phyloP scores from a whole-genome alignment of 306 rosid species.

The Prunus salicina region DNA sequence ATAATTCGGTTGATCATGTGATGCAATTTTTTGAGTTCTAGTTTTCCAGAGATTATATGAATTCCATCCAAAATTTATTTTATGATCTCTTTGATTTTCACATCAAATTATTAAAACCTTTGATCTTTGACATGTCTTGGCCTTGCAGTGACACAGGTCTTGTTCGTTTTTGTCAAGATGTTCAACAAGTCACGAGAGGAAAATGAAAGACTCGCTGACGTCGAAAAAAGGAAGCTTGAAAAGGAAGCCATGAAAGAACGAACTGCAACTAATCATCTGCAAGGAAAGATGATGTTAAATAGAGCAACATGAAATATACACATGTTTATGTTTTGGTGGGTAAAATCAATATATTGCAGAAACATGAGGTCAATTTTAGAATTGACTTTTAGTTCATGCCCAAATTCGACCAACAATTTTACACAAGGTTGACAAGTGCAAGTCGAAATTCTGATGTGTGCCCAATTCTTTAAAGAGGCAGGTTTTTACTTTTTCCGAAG shows the following conservation, averaged over 20 bases:
- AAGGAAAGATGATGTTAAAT: constrained; percentile 38
- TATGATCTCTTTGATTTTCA: not conserved
- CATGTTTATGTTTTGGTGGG: not conserved
- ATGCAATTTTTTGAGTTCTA: not conserved
- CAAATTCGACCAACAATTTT: not conserved
- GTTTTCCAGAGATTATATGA: not conserved
- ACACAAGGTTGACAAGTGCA: not conserved
- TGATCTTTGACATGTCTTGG: constrained; percentile 3
- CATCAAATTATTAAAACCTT: not conserved
- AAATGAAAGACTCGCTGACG: constrained; percentile 83
- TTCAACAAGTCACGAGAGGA: constrained; percentile 93
- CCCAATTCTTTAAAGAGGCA: not conserved
- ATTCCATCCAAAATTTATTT: not conserved
- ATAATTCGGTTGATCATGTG: not conserved
- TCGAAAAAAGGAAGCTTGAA: constrained; percentile 80
- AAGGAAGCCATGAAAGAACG: constrained; percentile 92
- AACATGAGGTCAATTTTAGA: not conserved
- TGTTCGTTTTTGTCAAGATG: constrained; percentile 74
- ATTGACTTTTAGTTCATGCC: not conserved
- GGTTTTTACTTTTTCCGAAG: not conserved
- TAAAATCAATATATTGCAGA: not conserved
- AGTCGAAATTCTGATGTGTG: not conserved
- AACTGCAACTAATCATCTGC: constrained; percentile 35
- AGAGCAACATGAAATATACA: constrained; percentile 18
- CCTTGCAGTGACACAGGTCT: constrained; percentile 89